Base-by-base conservation (phyloP, 495 filamentous ascomycete genomes). In the Tuber magnatum region DNA sequence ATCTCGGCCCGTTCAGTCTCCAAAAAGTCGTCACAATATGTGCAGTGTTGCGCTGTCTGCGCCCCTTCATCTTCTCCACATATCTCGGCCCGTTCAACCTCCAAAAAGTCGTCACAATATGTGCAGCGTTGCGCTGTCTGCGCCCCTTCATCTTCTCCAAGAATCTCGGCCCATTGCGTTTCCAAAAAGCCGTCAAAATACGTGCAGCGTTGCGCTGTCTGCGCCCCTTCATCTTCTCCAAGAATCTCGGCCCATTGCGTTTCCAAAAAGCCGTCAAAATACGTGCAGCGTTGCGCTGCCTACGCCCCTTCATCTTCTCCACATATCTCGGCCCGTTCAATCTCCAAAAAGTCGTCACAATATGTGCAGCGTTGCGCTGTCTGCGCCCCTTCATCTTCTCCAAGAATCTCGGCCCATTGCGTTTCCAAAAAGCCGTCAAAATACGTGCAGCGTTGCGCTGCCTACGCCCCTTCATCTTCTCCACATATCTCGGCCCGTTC, bases 391-490 rank as follows among this genome's bases (percentile, higher is more conserved):
- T 40, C 65, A 76, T 71, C 39, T 28, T 75, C 28, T 71, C 5
- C 38, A 75, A 1, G 74, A 74, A 70, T 42, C 14, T 32, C 6
- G 73, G 35, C 12, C 75, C 75, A 7, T 76, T 35, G n/a, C 38
- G n/a, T 41, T 68, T 39, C 75, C 75, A 76, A 56, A 69, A 69
- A 41, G 18, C 20, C 10, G 75, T 76, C n/a, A 76, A 51, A 4
- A 76, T 46, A 18, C 43, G 14, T 20, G 43, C 43, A 46, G 43
- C 16, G 43, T 46, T 2, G 43, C 18, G 43, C 18, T 46, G 16
- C 56, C 46, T 20, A 35, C 14, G 28, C 42, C 22, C n/a, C 22
- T 28, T 43, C 71, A 40, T 39, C 28, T n/a, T n/a, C 68, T 68
- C 41, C 56, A 76, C 43, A 7, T 74, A 75, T 35, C 22, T 3